phyloP scores from a whole-genome alignment of 352 stramenopile species.

The Globisporangium polare region DNA sequence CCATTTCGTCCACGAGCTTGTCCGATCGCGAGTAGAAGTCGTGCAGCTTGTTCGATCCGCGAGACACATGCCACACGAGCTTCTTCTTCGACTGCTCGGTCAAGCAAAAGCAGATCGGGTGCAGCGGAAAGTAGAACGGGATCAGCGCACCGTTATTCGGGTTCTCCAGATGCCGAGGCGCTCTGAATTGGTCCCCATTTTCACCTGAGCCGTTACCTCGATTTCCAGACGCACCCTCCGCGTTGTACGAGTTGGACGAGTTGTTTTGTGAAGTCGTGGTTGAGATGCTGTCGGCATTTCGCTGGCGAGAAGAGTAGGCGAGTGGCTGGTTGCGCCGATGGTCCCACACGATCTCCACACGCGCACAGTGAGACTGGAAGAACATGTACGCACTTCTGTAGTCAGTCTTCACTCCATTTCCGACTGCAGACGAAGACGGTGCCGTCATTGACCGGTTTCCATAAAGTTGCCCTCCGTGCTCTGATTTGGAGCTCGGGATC shows the following conservation, averaged over 20 bases:
- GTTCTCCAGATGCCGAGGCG: background rate
- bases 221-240: background rate
- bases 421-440: background rate
- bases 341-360: conserved; percentile 72
- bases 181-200: background rate
- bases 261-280: background rate
- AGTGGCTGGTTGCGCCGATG: conserved; percentile 10
- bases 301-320: background rate
- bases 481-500: conserved; percentile 26
- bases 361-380: conserved; percentile 60
- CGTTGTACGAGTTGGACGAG: background rate
- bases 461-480: background rate
- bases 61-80: conserved; percentile 57
- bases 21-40: conserved; percentile 65
- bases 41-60: conserved; percentile 54
- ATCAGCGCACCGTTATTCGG: conserved; percentile 24
- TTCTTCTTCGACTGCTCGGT: conserved; percentile 73
- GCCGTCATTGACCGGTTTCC: background rate
- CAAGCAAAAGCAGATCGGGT: conserved; percentile 73
- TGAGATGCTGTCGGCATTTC: background rate
- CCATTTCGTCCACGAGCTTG: conserved; percentile 74
- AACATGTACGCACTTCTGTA: conserved; percentile 57
- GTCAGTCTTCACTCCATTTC: conserved; percentile 11
- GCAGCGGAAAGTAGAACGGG: conserved; percentile 67
- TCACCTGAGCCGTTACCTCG: background rate